A percentile compares a stretch with the other conserved stretches of the same genome.
Conservation (phyloP, 2,329 filamentous ascomycete genomes). For the Trichoderma cornu-damae region DNA sequence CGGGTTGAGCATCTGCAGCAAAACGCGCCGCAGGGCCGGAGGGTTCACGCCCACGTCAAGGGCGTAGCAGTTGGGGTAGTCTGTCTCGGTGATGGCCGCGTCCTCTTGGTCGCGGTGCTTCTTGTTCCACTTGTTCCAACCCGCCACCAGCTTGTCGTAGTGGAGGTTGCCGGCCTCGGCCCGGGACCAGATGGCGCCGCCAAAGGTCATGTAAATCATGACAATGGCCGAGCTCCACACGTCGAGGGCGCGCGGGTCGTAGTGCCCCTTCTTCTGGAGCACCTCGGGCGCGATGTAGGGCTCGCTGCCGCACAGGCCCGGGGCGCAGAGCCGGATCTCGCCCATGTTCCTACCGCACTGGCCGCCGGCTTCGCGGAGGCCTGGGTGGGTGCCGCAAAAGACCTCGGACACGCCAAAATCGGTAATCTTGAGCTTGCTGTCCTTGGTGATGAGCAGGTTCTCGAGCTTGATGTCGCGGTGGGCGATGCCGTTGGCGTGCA, state of each 20-base stretch:
- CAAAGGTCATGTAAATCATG: conserved; percentile 70
- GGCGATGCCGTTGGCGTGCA: conserved; percentile 79
- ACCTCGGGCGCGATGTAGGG: conserved; percentile 89
- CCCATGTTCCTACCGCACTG: conserved; percentile 70
- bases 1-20: conserved; percentile 80
- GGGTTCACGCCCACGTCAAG: conserved; percentile 64
- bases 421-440: conserved; percentile 82
- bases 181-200: conserved; percentile 68
- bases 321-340: conserved; percentile 64
- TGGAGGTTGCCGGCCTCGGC: conserved; percentile 53
- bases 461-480: conserved; percentile 90
- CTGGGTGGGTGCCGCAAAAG: conserved; percentile 76
- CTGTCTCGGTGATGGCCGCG: conserved; percentile 46
- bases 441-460: conserved; percentile 72
- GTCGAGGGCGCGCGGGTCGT: conserved; percentile 73
- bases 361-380: conserved; percentile 65
- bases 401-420: conserved; percentile 89
- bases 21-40: conserved; percentile 61
- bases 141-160: conserved; percentile 60
- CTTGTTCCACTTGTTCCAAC: conserved; percentile 64
- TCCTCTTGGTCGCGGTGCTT: conserved; percentile 40
- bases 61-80: conserved; percentile 60
- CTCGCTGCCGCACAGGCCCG: conserved; percentile 77
- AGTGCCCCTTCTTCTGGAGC: conserved; percentile 57
- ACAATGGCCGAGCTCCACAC: conserved; percentile 84